phyloP scores from a whole-genome alignment of 2,329 filamentous ascomycete species.

The Keithomyces neogunnii region DNA sequence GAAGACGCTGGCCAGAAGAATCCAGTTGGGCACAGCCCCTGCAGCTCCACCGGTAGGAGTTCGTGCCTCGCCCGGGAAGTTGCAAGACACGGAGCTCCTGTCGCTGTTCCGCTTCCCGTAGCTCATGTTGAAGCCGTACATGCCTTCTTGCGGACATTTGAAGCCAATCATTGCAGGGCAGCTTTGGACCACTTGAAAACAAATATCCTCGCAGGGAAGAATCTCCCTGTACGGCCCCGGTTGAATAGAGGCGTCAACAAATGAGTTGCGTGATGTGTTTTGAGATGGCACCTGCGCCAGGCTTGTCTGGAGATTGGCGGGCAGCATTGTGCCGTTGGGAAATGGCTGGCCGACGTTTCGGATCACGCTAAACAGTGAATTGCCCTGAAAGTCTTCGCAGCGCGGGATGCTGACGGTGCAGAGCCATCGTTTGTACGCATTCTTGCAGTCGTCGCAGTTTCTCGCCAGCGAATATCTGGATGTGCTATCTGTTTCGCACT shows the following conservation, averaged over 20 bases:
- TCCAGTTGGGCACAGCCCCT: conserved; percentile 8
- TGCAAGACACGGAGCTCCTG: conserved; percentile 23
- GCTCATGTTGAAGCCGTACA: conserved; percentile 25
- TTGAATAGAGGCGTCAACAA: conserved; percentile 62
- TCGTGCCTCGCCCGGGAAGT: conserved; percentile 28
- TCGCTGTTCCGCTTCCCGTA: conserved; percentile 22
- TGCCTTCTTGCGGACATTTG: conserved; percentile 51
- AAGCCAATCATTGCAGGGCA: conserved; percentile 76
- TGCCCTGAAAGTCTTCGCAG: conserved; percentile 71
- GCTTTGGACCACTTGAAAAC: conserved; percentile 74
- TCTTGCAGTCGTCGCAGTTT: conserved; percentile 65
- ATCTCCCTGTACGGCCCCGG: conserved; percentile 94
- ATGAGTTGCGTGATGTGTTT: conserved; percentile 54
- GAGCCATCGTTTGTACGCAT: conserved; percentile 88
- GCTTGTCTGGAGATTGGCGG: conserved; percentile 21
- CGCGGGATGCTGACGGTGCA: conserved; percentile 89
- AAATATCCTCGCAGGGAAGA: conserved; percentile 79
- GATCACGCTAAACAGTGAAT: conserved; percentile 31
- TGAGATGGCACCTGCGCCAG: conserved; percentile 15
- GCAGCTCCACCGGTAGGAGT: conserved; percentile 17
- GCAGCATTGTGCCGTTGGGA: conserved; percentile 54
- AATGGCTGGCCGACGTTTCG: conserved; percentile 68
- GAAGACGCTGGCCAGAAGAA: conserved; percentile 1
- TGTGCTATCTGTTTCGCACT: conserved; percentile 68
- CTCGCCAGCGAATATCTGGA: conserved; percentile 75